A percentile compares a stretch with the other conserved stretches of the same genome.
Conservation (phyloP, 2,329 filamentous ascomycete species). For the Didymella pomorum region DNA sequence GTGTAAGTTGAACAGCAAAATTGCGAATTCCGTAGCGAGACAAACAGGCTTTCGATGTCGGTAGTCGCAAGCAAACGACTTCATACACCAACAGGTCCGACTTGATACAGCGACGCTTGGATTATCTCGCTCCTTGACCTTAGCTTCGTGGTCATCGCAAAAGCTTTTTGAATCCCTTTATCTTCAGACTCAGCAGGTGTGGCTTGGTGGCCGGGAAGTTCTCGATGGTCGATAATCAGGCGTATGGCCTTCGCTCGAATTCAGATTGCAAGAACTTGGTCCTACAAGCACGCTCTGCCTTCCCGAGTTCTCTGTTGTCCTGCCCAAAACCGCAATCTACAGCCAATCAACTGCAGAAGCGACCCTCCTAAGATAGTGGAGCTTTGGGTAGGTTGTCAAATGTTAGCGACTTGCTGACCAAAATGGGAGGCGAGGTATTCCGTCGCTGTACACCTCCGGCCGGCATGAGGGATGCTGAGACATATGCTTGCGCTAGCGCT, state of each 20-base stretch:
- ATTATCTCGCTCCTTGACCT: not conserved
- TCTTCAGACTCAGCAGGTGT: not conserved
- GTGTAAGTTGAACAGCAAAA: not conserved
- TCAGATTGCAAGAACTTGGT: not conserved
- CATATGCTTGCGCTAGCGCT: not conserved
- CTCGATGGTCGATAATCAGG: not conserved
- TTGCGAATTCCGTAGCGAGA: not conserved
- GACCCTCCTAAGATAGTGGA: not conserved
- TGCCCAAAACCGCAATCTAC: not conserved
- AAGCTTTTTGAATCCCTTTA: not conserved
- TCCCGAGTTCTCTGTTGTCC: not conserved
- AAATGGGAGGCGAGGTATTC: not conserved
- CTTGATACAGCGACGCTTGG: not conserved
- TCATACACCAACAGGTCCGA: not conserved
- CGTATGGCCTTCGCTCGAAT: not conserved
- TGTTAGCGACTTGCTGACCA: not conserved
- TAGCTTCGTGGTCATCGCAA: conserved; percentile 1
- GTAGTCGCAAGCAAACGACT: not conserved
- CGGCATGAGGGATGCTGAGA: not conserved
- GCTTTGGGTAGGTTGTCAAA: not conserved
- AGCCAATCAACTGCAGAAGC: not conserved
- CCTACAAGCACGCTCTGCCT: not conserved
- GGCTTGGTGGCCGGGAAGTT: not conserved
- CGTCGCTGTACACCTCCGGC: not conserved
- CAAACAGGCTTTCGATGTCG: not conserved